These are phyloP conservation scores for Dendrobium nobile DNA, from an alignment of 106 monocot genomes.

Conservation along the genomic window DNA sequence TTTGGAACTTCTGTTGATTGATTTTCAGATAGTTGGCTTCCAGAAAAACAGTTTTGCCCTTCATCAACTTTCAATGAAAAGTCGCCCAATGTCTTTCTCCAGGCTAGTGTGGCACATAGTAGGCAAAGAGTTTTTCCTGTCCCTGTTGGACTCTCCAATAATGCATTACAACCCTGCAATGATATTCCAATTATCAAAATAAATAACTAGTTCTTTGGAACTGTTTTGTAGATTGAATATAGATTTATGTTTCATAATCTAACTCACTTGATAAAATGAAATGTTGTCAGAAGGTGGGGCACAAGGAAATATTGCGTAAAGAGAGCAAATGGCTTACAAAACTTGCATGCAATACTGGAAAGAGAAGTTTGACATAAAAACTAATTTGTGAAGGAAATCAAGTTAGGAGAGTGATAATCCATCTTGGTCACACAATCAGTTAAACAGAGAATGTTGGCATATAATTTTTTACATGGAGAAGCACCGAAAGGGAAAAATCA, in stretches of 20 bases:
- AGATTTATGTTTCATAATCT: not conserved
- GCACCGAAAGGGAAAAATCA: too few relatives aligned
- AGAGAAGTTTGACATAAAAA: not conserved
- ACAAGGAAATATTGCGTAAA: not conserved
- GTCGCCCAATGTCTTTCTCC: constrained; percentile 69
- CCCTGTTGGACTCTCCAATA: constrained; percentile 93
- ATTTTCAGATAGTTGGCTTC: constrained; percentile 34
- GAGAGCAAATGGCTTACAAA: not conserved
- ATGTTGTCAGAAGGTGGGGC: not conserved
- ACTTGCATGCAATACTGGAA: not conserved
- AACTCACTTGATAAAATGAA: not conserved
- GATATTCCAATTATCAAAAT: not conserved
- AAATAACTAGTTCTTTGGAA: not conserved
- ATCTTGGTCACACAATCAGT: not conserved
- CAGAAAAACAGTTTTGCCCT: constrained; percentile 11
- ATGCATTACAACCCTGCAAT: constrained; percentile 65
- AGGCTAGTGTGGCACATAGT: constrained; percentile 80
- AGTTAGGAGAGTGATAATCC: not conserved
- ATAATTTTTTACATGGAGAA: too few relatives aligned
- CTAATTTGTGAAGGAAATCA: not conserved
- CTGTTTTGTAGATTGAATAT: not conserved
- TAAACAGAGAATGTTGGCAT: not conserved
- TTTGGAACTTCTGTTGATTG: constrained; percentile 26
- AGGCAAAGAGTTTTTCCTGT: constrained; percentile 93
- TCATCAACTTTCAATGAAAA: constrained; percentile 30